Evolutionary conservation across 371 early-diverging fungal genomes (phyloP), one percentile per base, ranked within the genome.

Genomic region (Lichtheimia ramosa): DNA sequence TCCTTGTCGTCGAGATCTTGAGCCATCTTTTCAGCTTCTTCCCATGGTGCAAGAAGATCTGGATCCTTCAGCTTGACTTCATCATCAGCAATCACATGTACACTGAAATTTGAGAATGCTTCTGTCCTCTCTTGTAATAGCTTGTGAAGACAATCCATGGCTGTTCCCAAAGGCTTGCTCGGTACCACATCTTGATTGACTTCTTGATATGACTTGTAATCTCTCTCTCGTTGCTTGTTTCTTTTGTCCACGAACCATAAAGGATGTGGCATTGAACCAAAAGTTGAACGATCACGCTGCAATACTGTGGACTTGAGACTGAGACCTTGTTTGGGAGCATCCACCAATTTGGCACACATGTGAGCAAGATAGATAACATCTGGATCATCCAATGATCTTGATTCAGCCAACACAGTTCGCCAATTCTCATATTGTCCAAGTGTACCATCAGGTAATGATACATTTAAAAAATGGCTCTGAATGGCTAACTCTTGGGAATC

Each of bases 271-370:
- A 67, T 40, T 1, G 58, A 51, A 0, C 46, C 18, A 58, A 66
- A 74, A 0, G 18, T 40, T 2, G 49, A 28, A 3, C 58, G 28
- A 54, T 81, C 82, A 6, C 49, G 40, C 1, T 8, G 23, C 5
- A 57, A 41, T 2, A 64, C 66, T 0, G 27, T 43, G 1, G 39
- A 27, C 46, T 70, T 76, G 0, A 81, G 48, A 1, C 59, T 57
- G 10, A 74, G 48, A n/a, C 82, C 79, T 66, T 79, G 82, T 55
- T 81, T 81, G 4, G 79, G 65, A 1, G 77, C 77, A 62, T 81
- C 82, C 0, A 81, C 75, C 8, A 81, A 40, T 23, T 66, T 64
- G n/a, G 79, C 71, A 61, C 71, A 73, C 75, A 81, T 73, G 48
- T 79, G 77, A 1, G 70, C 74, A 16, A 81, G 54, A 34, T 81